A percentile compares a stretch with the other conserved stretches of the same genome.
These are phyloP conservation scores for Peronospora belbahrii DNA, from an alignment of 352 stramenopile genomes.

Conservation along the genomic window DNA sequence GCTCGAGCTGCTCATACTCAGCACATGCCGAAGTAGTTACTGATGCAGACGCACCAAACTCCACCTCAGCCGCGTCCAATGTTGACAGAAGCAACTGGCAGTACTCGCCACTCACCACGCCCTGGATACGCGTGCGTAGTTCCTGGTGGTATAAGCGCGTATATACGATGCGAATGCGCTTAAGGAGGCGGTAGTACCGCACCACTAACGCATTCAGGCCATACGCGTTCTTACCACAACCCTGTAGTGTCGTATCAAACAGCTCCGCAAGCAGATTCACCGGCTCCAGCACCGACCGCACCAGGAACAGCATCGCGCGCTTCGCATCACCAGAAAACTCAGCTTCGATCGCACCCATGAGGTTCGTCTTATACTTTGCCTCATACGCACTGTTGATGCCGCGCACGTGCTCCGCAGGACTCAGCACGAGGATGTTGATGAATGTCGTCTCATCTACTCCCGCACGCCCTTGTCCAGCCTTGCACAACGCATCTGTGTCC, in stretches of 20 bases:
- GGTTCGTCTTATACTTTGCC: conserved; percentile 45
- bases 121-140: conserved; percentile 23
- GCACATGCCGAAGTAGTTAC: conserved; percentile 7
- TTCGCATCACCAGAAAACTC: conserved; percentile 49
- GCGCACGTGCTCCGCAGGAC: conserved; percentile 35
- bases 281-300: conserved; percentile 45
- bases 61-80: conserved; percentile 16
- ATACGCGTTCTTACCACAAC: conserved; percentile 51
- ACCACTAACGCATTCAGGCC: conserved; percentile 43
- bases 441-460: conserved; percentile 53
- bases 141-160: conserved; percentile 41
- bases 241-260: conserved; percentile 64
- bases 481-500: conserved; percentile 52
- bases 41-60: conserved; percentile 10
- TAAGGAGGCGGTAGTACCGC: conserved; percentile 51
- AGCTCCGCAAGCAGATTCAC: conserved; percentile 41
- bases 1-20: conserved; percentile 6
- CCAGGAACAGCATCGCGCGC: conserved; percentile 31
- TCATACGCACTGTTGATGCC: conserved; percentile 42
- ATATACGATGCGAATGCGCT: conserved; percentile 33
- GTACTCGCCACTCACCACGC: conserved; percentile 22
- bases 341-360: conserved; percentile 48
- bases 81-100: conserved; percentile 15
- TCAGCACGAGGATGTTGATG: conserved; percentile 38
- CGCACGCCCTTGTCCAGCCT: conserved; percentile 54